A percentile compares a stretch with the other conserved stretches of the same genome.
Conservation (phyloP, 176 grass and related monocot species). For the Cenchrus purpureus region DNA sequence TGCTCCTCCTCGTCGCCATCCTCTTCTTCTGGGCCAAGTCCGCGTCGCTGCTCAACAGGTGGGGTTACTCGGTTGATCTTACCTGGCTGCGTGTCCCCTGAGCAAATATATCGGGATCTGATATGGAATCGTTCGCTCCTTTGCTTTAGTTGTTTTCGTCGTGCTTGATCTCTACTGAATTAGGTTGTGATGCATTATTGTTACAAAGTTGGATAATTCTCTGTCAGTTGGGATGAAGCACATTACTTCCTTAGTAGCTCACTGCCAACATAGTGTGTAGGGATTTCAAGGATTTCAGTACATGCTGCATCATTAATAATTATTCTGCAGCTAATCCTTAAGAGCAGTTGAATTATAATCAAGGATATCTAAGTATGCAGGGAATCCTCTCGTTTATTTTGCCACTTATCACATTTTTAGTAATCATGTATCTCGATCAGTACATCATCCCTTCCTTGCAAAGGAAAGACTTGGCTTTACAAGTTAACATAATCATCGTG, state of each 20-base stretch:
- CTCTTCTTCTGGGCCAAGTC: slow-evolving; percentile 99
- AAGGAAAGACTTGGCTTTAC: slow-evolving; percentile 36
- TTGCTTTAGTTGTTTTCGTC: not conserved
- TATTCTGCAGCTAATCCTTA: not conserved
- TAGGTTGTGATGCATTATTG: not conserved
- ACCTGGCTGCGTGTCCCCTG: not conserved
- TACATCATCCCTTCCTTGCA: slow-evolving; percentile 20
- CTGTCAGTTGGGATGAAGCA: not conserved
- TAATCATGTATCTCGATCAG: slow-evolving; percentile 9
- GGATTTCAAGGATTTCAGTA: not conserved
- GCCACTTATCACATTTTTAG: slow-evolving; percentile 5
- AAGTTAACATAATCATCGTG: slow-evolving; percentile 10
- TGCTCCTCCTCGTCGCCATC: slow-evolving; percentile 90
- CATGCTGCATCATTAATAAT: not conserved
- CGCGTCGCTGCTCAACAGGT: slow-evolving; percentile 92
- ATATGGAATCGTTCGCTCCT: slow-evolving; percentile 5
- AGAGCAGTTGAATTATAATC: not conserved
- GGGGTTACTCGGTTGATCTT: not conserved
- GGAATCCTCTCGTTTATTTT: not conserved
- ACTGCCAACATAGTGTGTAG: not conserved
- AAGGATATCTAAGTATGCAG: not conserved
- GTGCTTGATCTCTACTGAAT: not conserved
- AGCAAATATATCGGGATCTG: slow-evolving; percentile 31
- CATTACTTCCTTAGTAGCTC: not conserved
- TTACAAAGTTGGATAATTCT: not conserved